Evolutionary conservation across 1,139 yeast species (phyloP), one percentile per base, ranked within the genome.

Genomic region (Yamadazyma aaseri): DNA sequence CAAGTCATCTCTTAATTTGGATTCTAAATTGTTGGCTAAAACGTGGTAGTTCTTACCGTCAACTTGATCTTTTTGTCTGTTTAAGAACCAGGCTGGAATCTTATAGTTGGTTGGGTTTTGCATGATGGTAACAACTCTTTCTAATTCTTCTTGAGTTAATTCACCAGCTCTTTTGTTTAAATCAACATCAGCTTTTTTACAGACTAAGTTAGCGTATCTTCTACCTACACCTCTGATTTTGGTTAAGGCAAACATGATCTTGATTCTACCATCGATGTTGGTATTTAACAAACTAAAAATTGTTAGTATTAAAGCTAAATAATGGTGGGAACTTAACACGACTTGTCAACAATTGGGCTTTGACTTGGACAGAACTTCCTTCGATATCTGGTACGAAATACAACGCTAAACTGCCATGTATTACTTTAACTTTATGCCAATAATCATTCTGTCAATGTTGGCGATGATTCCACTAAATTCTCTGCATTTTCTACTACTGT

Each of bases 201-300:
- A 94, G 69, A 92, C 96, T 79, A 94, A 81, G 92, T 92, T 94
- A 76, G 98, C 81, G 86, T 92, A 94, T 81, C 99, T 95, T 78
- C 97, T 95, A 79, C 98, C 98, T 68, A 94, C 97, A 87, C 99
- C 99, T 81, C 96, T 86, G 69, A 94, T 94, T 78, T 90, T 86
- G 83, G 98, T 90, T 79, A 94, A 81, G 73, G 99, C 99, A 86
- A 89, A 94, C 94, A 92, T 94, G 76, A 94, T 84, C 86, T 94
- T 94, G 82, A 90, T 90, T 87, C 95, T 89, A 85, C 99, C 99
- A 77, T 94, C 99, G 72, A 94, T 96, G 90, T 94, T 94, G 80
- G 99, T 94, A 86, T 94, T 92, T 80, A 92, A 89, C 80, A 92
- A 86, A 89, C 96, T 84, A 70, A 36, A 57, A 42, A 21, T 24